Conservation (phyloP, 2,329 filamentous ascomycete species). For the Phialophora macrospora region DNA sequence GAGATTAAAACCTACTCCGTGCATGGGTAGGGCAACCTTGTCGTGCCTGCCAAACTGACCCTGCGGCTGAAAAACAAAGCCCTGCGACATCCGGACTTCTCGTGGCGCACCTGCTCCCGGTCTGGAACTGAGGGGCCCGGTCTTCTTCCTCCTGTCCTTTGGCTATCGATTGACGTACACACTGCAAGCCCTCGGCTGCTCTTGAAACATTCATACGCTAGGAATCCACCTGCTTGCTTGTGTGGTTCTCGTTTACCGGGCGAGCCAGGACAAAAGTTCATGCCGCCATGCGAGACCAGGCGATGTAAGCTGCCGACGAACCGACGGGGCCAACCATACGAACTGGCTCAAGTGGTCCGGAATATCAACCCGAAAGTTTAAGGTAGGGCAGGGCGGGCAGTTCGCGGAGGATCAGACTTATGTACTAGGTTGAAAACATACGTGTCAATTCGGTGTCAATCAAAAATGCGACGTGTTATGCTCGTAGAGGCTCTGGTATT, state of each 20-base stretch:
- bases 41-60: neutral
- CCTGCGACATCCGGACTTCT: constrained; percentile 12
- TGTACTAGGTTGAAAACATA: neutral
- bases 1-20: constrained; percentile 27
- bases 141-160: constrained; percentile 4
- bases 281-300: constrained; percentile 25
- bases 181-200: constrained; percentile 19
- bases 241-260: constrained; percentile 26
- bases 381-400: neutral
- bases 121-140: constrained; percentile 13
- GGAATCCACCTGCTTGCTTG: constrained; percentile 6
- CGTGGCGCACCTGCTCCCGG: constrained; percentile 14
- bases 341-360: constrained; percentile 18
- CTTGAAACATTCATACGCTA: constrained; percentile 26
- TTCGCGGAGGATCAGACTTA: neutral
- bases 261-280: constrained; percentile 28
- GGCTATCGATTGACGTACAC: constrained; percentile 16
- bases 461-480: neutral
- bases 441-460: neutral
- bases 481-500: neutral
- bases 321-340: constrained; percentile 15
- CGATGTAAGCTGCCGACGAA: constrained; percentile 21
- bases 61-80: constrained; percentile 13
- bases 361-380: constrained; percentile 2
- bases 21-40: constrained; percentile 15